phyloP scores from a whole-genome alignment of 1,139 yeast species.

The Yamadazyma conglobata region DNA sequence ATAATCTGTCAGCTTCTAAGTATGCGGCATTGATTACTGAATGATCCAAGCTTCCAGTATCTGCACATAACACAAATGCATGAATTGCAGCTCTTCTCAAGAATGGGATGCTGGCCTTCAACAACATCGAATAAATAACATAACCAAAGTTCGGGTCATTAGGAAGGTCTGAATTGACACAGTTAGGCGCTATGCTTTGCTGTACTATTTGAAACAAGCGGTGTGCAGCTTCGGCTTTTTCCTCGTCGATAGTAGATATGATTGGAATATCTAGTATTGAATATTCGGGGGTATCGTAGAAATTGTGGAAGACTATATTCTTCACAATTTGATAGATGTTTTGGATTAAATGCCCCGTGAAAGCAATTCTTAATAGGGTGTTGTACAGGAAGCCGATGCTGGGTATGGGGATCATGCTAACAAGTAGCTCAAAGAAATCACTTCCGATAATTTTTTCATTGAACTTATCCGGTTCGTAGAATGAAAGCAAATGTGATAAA shows the following conservation, averaged over 20 bases:
- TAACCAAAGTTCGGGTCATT: slow-evolving; percentile 26
- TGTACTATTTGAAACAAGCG: slow-evolving; percentile 17
- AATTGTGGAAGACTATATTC: slow-evolving; percentile 24
- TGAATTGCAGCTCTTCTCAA: slow-evolving; percentile 65
- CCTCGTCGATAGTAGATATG: slow-evolving; percentile 22
- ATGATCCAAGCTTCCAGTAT: slow-evolving; percentile 34
- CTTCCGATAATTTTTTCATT: slow-evolving; percentile 33
- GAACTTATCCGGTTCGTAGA: slow-evolving; percentile 23
- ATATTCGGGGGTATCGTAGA: slow-evolving; percentile 21
- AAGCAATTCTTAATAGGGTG: slow-evolving; percentile 40
- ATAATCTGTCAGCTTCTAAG: slow-evolving; percentile 57
- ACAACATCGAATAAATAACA: slow-evolving; percentile 51
- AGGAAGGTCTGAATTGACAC: slow-evolving; percentile 12
- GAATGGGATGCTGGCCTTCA: slow-evolving; percentile 61
- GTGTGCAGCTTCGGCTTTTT: slow-evolving; percentile 15
- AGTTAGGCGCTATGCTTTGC: slow-evolving; percentile 5
- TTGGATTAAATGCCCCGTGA: slow-evolving; percentile 38
- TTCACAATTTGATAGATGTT: slow-evolving; percentile 21
- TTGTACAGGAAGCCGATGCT: slow-evolving; percentile 37
- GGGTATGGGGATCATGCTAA: slow-evolving; percentile 45
- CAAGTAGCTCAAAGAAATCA: slow-evolving; percentile 54
- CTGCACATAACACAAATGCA: slow-evolving; percentile 55
- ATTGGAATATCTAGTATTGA: slow-evolving; percentile 34
- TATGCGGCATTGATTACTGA: slow-evolving; percentile 19
- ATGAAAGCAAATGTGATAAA: slow-evolving; percentile 33